These are phyloP conservation scores for Claviceps maximensis DNA, from an alignment of 2,329 filamentous ascomycete species.

Conservation along the genomic window DNA sequence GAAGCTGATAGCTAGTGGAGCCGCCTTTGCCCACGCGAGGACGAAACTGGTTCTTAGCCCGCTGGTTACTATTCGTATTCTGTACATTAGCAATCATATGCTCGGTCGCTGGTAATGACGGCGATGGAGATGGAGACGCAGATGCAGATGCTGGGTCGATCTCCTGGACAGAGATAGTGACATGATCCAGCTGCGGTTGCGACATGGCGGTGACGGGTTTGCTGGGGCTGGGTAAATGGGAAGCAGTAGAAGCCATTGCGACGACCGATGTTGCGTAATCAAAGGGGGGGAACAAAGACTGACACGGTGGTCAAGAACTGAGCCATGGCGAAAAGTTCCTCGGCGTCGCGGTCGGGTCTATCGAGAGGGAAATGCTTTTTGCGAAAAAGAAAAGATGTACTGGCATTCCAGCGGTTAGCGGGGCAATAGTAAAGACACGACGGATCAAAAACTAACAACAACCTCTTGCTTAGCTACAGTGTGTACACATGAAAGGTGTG, in stretches of 20 bases:
- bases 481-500: no score
- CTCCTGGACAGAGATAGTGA: constrained; percentile 19
- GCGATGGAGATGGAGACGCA: constrained; percentile 16
- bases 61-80: constrained; percentile 45
- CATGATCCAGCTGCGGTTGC: constrained; percentile 13
- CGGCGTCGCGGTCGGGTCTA: constrained; percentile 2
- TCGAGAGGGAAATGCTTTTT: constrained; percentile 5
- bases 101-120: constrained; percentile 11
- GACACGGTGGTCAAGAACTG: constrained; percentile 31
- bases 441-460: neutral
- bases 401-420: constrained; percentile 30
- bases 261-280: constrained; percentile 6
- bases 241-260: constrained; percentile 11
- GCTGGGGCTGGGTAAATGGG: constrained; percentile 19
- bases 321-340: constrained; percentile 19
- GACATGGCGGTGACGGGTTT: constrained; percentile 20
- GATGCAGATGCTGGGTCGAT: constrained; percentile 10
- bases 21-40: constrained; percentile 81
- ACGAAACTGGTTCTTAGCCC: constrained; percentile 82
- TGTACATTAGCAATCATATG: constrained; percentile 18
- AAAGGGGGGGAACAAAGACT: constrained; percentile 13
- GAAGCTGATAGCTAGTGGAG: constrained; percentile 76
- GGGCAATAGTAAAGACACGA: constrained; percentile 18
- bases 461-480: neutral
- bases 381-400: constrained; percentile 1